Evolutionary conservation across 352 stramenopile genomes (phyloP).

Genomic region (Saprolegnia diclina): DNA sequence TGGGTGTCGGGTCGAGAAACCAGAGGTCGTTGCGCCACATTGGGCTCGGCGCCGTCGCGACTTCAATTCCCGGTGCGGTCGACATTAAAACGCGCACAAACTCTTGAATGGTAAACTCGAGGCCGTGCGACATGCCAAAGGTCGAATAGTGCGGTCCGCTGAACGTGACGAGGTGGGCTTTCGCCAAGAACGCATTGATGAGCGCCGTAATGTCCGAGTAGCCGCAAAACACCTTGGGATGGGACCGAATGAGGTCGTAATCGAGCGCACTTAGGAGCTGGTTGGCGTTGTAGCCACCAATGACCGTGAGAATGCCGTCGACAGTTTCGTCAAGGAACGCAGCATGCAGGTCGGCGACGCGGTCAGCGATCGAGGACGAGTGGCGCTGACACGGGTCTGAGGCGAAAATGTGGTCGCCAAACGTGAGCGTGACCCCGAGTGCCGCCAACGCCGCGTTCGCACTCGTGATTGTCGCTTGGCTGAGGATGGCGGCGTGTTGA

Average conservation of each 20-base stretch:
- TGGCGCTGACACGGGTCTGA: too few relatives aligned
- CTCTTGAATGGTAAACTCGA: constrained; percentile 41
- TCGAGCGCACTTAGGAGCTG: constrained; percentile 57
- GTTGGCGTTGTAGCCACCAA: constrained; percentile 54
- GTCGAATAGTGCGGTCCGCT: constrained; percentile 64
- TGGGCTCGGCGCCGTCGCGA: constrained; percentile 28
- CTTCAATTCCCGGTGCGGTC: background rate
- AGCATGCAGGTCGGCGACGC: constrained; percentile 46
- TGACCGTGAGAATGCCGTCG: constrained; percentile 45
- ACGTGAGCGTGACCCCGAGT: too few relatives aligned
- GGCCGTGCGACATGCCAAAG: constrained; percentile 35
- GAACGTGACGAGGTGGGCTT: constrained; percentile 45
- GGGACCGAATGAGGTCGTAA: constrained; percentile 38
- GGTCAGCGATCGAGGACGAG: background rate
- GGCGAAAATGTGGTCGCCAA: too few relatives aligned
- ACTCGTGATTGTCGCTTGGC: too few relatives aligned
- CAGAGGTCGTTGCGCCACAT: constrained; percentile 66
- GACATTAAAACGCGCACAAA: constrained; percentile 31
- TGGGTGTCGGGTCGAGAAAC: constrained; percentile 36
- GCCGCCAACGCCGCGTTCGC: too few relatives aligned
- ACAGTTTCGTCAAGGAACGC: constrained; percentile 42
- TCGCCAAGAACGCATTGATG: constrained; percentile 44
- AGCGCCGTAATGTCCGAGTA: constrained; percentile 63
- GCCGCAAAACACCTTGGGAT: constrained; percentile 53
- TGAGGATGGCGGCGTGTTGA: too few relatives aligned